These are phyloP conservation scores for Lentinula detonsa DNA, from an alignment of 768 basidiomycete species.

Conservation along the genomic window DNA sequence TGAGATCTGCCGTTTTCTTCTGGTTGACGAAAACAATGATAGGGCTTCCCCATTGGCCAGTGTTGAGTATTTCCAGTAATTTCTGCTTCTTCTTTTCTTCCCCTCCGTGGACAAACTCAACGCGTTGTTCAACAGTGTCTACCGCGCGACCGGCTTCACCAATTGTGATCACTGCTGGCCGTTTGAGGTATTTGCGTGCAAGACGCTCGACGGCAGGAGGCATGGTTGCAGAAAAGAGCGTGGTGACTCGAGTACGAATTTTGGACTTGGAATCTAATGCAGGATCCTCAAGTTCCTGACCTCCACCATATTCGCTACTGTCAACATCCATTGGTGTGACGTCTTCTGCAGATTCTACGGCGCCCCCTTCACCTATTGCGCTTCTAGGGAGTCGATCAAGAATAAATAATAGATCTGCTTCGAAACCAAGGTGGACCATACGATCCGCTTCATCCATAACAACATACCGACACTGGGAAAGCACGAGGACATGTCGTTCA, in stretches of 20 bases:
- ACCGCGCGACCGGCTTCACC: constrained; percentile 98
- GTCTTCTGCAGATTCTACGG: constrained; percentile 81
- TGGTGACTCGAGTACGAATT: constrained; percentile 86
- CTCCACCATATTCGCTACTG: constrained; percentile 31
- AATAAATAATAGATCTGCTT: constrained; percentile 90
- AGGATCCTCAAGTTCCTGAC: constrained; percentile 37
- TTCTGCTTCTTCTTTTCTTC: constrained; percentile 95
- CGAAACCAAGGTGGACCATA: constrained; percentile 98
- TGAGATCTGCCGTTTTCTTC: constrained; percentile 99
- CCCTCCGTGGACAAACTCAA: constrained; percentile 89
- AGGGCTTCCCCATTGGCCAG: constrained; percentile 74
- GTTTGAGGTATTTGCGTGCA: constrained; percentile 88
- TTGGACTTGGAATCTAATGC: constrained; percentile 22
- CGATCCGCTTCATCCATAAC: constrained; percentile 99
- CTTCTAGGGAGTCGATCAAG: constrained; percentile 75
- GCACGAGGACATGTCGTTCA: constrained; percentile 90
- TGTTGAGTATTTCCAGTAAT: constrained; percentile 90
- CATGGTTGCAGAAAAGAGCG: constrained; percentile 98
- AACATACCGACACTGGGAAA: constrained; percentile 95
- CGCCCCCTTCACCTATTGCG: constrained; percentile 36
- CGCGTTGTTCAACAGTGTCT: constrained; percentile 94
- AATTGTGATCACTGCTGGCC: constrained; percentile 94
- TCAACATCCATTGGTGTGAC: constrained; percentile 71
- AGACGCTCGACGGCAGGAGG: constrained; percentile 94
- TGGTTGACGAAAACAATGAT: constrained; percentile 99